Evolutionary conservation across 169 alveolate genomes (phyloP).

Genomic region (Plasmodium chabaudi): DNA sequence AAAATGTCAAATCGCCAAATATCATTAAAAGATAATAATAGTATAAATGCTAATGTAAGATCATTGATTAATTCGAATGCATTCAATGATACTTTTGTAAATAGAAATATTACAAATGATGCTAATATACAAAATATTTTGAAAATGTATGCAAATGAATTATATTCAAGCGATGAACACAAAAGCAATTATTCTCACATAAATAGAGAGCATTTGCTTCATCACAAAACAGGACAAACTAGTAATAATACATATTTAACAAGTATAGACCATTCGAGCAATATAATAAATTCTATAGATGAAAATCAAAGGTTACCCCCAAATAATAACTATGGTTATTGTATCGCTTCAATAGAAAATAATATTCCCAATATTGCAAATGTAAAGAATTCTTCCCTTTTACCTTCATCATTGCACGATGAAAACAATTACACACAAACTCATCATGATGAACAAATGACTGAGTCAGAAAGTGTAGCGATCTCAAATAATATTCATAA

Average conservation of each 20-base stretch:
- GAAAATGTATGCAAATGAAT: conserved; percentile 62
- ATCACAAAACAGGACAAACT: conserved; percentile 31
- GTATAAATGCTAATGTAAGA: conserved; percentile 4
- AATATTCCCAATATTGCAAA: conserved; percentile 6
- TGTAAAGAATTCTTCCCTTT: conserved; percentile 5
- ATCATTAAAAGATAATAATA: conserved; percentile 8
- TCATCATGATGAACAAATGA: conserved; percentile 6
- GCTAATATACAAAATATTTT: conserved; percentile 30
- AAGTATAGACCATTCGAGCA: conserved; percentile 40
- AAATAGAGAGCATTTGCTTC: conserved; percentile 43
- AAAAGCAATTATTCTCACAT: conserved; percentile 43
- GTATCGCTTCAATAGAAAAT: conserved; percentile 3
- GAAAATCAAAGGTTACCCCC: conserved; percentile 8
- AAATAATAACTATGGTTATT: conserved; percentile 15
- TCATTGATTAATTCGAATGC: conserved; percentile 16
- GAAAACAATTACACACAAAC: background rate
- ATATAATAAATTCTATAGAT: conserved; percentile 37
- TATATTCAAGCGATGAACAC: conserved; percentile 54
- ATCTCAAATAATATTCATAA: background rate
- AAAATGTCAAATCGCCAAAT: conserved; percentile 28
- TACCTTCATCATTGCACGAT: conserved; percentile 20
- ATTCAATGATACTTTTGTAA: conserved; percentile 47
- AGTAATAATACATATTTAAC: conserved; percentile 55
- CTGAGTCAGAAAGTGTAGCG: background rate
- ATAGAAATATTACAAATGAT: conserved; percentile 29